Percentiles rank a stretch among this genome's conserved stretches.
Evolutionary conservation across 805 yeast species (phyloP).

Genomic region (Ogataea philodendri): DNA sequence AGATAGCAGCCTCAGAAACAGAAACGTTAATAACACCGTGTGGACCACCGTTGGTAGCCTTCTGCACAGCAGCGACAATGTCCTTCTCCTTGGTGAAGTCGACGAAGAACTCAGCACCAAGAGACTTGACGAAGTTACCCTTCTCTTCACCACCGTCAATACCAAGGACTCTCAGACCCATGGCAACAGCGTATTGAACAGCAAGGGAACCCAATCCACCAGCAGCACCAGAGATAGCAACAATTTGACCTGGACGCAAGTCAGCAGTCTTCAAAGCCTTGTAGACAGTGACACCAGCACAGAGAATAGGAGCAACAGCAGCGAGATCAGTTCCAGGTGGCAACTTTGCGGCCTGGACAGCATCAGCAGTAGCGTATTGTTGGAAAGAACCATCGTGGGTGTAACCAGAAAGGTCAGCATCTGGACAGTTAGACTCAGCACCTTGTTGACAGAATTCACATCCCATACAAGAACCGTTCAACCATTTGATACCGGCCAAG

Average conservation of each 20-base stretch:
- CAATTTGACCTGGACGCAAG: slow-evolving; percentile 71
- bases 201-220: slow-evolving; percentile 81
- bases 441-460: slow-evolving; percentile 64
- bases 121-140: slow-evolving; percentile 46
- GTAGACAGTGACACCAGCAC: slow-evolving; percentile 91
- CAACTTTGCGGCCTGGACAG: slow-evolving; percentile 78
- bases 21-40: slow-evolving; percentile 70
- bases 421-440: slow-evolving; percentile 67
- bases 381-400: slow-evolving; percentile 90
- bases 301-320: slow-evolving; percentile 73
- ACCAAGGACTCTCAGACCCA: slow-evolving; percentile 70
- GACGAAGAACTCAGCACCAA: slow-evolving; percentile 64
- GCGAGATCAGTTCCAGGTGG: slow-evolving; percentile 74
- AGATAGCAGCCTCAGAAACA: slow-evolving; percentile 49
- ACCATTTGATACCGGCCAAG: slow-evolving; percentile 75
- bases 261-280: slow-evolving; percentile 82
- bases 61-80: slow-evolving; percentile 40
- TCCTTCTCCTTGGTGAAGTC: slow-evolving; percentile 50
- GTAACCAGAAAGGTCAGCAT: slow-evolving; percentile 78
- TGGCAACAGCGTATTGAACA: slow-evolving; percentile 70
- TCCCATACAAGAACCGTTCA: slow-evolving; percentile 65
- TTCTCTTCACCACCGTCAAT: slow-evolving; percentile 76
- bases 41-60: slow-evolving; percentile 51
- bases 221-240: slow-evolving; percentile 74
- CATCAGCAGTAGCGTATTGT: slow-evolving; percentile 86